A percentile compares a stretch with the other conserved stretches of the same genome.
Evolutionary conservation across 2,329 filamentous ascomycete species (phyloP).

Genomic region (Claviceps maximensis): DNA sequence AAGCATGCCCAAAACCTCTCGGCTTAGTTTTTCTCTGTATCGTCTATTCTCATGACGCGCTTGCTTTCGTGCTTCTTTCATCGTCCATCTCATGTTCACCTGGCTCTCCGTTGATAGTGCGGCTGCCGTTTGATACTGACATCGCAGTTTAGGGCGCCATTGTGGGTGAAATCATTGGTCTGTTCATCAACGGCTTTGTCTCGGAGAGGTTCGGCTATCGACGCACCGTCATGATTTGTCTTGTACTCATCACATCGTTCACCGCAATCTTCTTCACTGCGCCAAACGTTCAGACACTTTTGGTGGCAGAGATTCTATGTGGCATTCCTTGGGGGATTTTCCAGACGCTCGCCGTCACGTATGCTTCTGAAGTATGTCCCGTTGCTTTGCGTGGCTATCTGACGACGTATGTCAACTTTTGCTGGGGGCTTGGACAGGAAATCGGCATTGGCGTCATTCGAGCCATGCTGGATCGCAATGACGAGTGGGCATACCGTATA

Average conservation of each 20-base stretch:
- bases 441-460: constrained; percentile 64
- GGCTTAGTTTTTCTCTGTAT: background rate
- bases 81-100: background rate
- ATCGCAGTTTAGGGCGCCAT: constrained; percentile 10
- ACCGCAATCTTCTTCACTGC: constrained; percentile 54
- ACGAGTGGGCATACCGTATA: constrained; percentile 57
- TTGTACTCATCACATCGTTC: constrained; percentile 41
- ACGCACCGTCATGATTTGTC: constrained; percentile 46
- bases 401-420: constrained; percentile 65
- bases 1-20: constrained; percentile 9
- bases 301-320: constrained; percentile 49
- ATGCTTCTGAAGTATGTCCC: constrained; percentile 61
- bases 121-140: background rate
- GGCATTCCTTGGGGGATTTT: constrained; percentile 51
- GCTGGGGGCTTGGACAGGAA: constrained; percentile 64
- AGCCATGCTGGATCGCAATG: constrained; percentile 48
- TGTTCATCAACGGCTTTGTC: constrained; percentile 51
- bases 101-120: background rate
- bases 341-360: constrained; percentile 47
- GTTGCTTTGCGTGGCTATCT: constrained; percentile 57
- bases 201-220: constrained; percentile 57
- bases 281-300: constrained; percentile 41
- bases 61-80: background rate
- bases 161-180: constrained; percentile 50
- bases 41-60: background rate